phyloP scores from a whole-genome alignment of 2,329 filamentous ascomycete species.

The Acrocalymma vagum region DNA sequence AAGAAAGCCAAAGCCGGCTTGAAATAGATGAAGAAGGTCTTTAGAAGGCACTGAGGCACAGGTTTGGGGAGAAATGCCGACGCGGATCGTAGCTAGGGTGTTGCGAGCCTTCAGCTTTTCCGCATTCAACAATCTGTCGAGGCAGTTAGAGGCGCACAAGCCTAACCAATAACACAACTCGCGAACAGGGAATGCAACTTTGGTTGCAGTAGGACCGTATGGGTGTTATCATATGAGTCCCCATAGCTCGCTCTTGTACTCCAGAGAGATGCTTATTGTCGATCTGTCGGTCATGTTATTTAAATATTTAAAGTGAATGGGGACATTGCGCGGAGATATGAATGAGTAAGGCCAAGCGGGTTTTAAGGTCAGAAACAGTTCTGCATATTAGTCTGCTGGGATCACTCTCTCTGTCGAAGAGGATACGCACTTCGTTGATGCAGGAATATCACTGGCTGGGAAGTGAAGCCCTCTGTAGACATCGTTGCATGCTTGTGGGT shows the following conservation, averaged over 20 bases:
- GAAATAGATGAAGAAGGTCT: constrained; percentile 9
- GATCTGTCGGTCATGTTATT: constrained; percentile 13
- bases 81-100: constrained; percentile 1
- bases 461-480: constrained; percentile 14
- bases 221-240: constrained; percentile 14
- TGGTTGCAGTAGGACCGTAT: constrained; percentile 9
- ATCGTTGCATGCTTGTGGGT: constrained; percentile 7
- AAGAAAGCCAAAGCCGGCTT: constrained; percentile 14
- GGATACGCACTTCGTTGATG: constrained; percentile 11
- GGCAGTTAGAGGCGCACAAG: constrained; percentile 12
- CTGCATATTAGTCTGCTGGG: constrained; percentile 10
- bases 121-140: constrained; percentile 11
- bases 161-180: constrained; percentile 14
- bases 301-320: constrained; percentile 15
- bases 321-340: constrained; percentile 15
- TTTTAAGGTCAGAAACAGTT: constrained; percentile 3
- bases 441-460: constrained; percentile 12
- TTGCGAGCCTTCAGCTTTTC: constrained; percentile 5
- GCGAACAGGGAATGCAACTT: constrained; percentile 8
- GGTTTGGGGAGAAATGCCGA: constrained; percentile 1
- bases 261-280: constrained; percentile 14
- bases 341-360: constrained; percentile 12
- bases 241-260: constrained; percentile 11
- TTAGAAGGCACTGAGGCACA: constrained; percentile 8
- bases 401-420: constrained; percentile 11